Evolutionary conservation across 2,329 filamentous ascomycete species (phyloP), one percentile per base, ranked within the genome.

Genomic region (Ambrosiella xylebori): DNA sequence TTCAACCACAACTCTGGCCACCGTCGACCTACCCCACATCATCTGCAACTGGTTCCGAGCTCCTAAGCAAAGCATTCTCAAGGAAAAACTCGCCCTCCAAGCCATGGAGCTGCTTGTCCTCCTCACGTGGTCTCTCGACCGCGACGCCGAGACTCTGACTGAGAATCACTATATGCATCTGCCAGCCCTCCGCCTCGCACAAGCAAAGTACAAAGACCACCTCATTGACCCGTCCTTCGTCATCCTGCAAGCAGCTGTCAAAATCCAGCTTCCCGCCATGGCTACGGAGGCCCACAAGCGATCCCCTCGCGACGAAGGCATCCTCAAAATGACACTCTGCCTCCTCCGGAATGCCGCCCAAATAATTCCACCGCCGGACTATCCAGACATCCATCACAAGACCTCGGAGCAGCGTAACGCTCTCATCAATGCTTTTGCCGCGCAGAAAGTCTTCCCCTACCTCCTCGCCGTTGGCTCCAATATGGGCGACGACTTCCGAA

Each of bases 131-230:
- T 91, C 93, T 0, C 77, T 95, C 65, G 88, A 95, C 61, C 80
- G 82, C 64, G 82, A 90, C 61, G 76, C 80, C 62, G 82, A 85
- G 60, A 80, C 85, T 65, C 91, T 93, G 79, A 97, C 89, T 3
- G 75, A 89, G 64, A 97, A 98, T 67, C 88, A 97, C 68, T 86
- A 95, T 68, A 81, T 88, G 59, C 93, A 98, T 71, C 80, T 90
- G 45, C 89, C 93, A 1, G 93, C 93, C 58, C 77, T 98, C 17
- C 85, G 93, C 68, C 79, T 95, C 59, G 85, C 88, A 0, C 93
- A 97, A 67, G 78, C 95, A 4, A 79, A 79, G 61, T 98, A 98
- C 73, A 98, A 98, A 72, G 83, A 84, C 4, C 82, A 96, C 47
- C 79, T 98, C 63, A 89, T 93, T 64, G 89, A 86, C 67, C 86